Evolutionary conservation across 2,329 filamentous ascomycete genomes (phyloP).

Genomic region (Fusarium phyllophilum): DNA sequence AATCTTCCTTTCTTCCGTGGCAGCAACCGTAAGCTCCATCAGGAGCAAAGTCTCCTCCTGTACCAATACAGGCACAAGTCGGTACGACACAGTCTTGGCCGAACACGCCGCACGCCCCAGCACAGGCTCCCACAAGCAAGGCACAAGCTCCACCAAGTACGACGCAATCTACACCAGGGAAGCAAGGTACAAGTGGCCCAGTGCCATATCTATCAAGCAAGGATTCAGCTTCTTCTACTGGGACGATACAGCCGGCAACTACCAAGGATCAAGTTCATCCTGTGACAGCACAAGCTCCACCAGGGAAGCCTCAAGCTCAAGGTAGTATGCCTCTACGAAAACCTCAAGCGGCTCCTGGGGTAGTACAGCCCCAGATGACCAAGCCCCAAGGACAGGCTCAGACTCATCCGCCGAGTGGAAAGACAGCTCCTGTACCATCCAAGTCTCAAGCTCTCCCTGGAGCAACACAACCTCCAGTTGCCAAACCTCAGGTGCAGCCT

Average conservation of each 20-base stretch:
- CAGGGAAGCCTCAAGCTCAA: not conserved
- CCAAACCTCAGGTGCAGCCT: not conserved
- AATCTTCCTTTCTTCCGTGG: not conserved
- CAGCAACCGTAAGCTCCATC: not conserved
- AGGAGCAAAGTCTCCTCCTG: too few relatives aligned
- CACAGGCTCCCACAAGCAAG: too few relatives aligned
- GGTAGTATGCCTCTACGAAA: not conserved
- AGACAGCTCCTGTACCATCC: not conserved
- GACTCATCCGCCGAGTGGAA: not conserved
- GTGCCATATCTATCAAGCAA: not conserved
- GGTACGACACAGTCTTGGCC: not conserved
- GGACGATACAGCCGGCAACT: not conserved
- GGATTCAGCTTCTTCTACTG: not conserved
- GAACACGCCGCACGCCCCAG: not conserved
- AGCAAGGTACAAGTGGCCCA: not conserved
- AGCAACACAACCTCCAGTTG: not conserved
- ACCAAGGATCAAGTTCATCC: not conserved
- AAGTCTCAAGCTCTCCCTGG: not conserved
- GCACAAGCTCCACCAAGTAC: not conserved
- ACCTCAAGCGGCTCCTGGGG: not conserved
- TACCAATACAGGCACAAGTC: not conserved
- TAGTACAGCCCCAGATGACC: not conserved
- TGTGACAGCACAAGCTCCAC: not conserved
- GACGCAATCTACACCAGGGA: not conserved
- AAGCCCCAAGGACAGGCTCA: not conserved